A percentile compares a stretch with the other conserved stretches of the same genome.
Evolutionary conservation across 345 rosid genomes (phyloP).

Genomic region (Balakata baccata): DNA sequence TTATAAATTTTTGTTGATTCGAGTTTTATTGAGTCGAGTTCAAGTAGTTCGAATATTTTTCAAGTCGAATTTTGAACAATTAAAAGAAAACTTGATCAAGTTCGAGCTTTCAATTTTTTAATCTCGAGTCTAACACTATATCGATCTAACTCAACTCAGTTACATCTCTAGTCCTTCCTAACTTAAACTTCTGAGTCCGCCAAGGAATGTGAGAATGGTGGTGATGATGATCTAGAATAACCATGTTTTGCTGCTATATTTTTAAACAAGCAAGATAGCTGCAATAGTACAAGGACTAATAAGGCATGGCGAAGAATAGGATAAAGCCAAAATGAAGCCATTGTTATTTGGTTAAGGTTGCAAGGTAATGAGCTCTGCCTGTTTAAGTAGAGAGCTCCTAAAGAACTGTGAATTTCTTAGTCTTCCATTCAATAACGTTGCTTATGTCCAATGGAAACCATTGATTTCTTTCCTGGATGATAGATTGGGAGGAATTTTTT

Average conservation of each 20-base stretch:
- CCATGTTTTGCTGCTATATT: slow-evolving; percentile 47
- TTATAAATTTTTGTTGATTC: no score
- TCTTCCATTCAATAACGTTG: slow-evolving; percentile 43
- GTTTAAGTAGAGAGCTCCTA: slow-evolving; percentile 30
- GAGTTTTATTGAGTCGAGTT: no score
- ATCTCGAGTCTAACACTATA: no score
- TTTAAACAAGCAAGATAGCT: slow-evolving; percentile 26
- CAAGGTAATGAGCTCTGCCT: not conserved
- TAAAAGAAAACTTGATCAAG: no score
- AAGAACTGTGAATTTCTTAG: slow-evolving; percentile 5
- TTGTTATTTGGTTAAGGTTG: slow-evolving; percentile 13
- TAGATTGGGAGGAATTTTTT: slow-evolving; percentile 17
- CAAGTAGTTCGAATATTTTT: no score
- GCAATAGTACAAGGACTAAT: slow-evolving; percentile 28
- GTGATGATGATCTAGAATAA: slow-evolving; percentile 20
- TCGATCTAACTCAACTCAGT: no score
- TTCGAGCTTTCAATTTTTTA: no score
- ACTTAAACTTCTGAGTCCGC: no score
- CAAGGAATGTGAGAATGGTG: slow-evolving; percentile 39
- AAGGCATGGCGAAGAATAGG: slow-evolving; percentile 20
- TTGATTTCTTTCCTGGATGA: not conserved
- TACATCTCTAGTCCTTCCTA: no score
- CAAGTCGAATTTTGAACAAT: no score
- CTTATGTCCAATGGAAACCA: slow-evolving; percentile 18
- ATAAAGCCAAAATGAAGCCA: slow-evolving; percentile 41